A percentile compares a stretch with the other conserved stretches of the same genome.
Conservation (phyloP, 2,329 filamentous ascomycete genomes). For the Cadophora sp. region DNA sequence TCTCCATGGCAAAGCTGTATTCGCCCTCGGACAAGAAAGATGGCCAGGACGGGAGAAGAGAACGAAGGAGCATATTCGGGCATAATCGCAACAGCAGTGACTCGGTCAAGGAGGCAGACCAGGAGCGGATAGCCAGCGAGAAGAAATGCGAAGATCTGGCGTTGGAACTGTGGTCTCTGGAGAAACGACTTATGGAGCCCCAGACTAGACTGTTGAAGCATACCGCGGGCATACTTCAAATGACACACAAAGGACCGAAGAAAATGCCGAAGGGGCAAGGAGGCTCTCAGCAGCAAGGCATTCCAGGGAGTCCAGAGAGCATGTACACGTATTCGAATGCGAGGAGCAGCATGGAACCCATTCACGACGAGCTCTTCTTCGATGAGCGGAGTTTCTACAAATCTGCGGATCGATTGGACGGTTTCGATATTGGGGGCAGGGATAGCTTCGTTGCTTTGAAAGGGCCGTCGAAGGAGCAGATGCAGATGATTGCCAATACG, state of each 20-base stretch:
- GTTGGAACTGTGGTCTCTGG: constrained; percentile 78
- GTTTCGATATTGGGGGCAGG: constrained; percentile 42
- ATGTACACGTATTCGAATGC: constrained; percentile 72
- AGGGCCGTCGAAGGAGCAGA: constrained; percentile 41
- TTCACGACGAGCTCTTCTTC: constrained; percentile 67
- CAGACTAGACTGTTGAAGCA: constrained; percentile 84
- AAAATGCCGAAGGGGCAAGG: constrained; percentile 50
- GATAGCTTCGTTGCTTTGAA: constrained; percentile 28
- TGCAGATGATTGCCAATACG: constrained; percentile 63
- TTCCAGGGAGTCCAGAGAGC: constrained; percentile 79
- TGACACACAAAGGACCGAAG: constrained; percentile 80
- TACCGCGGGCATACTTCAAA: constrained; percentile 88
- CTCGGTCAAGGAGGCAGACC: constrained; percentile 64
- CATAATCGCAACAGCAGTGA: constrained; percentile 49
- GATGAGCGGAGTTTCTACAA: constrained; percentile 79
- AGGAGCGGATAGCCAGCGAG: constrained; percentile 76
- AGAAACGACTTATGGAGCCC: constrained; percentile 76
- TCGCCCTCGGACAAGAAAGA: constrained; percentile 63
- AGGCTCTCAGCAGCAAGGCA: constrained; percentile 52
- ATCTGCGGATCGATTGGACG: constrained; percentile 70
- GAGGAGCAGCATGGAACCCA: constrained; percentile 62
- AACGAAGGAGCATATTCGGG: constrained; percentile 56
- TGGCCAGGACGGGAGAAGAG: constrained; percentile 55
- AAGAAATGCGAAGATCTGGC: constrained; percentile 87
- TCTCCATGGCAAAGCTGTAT: constrained; percentile 84